Conservation (phyloP, 1,284 basidiomycete genomes). For the Ceratobasidium sp. region DNA sequence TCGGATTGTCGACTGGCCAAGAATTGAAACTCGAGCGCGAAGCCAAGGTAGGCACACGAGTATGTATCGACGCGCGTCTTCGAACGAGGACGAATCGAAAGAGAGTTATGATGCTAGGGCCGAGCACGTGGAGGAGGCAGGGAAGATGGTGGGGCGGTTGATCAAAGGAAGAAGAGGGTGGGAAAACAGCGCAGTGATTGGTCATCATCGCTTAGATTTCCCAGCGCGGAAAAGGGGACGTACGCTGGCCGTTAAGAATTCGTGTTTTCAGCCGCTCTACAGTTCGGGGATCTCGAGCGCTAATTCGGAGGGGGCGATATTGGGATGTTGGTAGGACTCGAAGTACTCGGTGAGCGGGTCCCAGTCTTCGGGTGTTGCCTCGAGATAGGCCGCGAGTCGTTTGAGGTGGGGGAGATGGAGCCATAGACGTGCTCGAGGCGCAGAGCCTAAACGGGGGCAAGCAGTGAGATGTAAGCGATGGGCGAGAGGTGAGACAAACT, state of each 20-base stretch:
- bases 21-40: slow-evolving; percentile 36
- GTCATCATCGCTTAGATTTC: neutral
- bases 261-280: slow-evolving; percentile 52
- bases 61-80: slow-evolving; percentile 79
- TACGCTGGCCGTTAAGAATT: slow-evolving; percentile 48
- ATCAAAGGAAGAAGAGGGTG: slow-evolving; percentile 6
- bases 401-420: slow-evolving; percentile 74
- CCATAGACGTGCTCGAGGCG: slow-evolving; percentile 77
- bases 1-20: slow-evolving; percentile 13
- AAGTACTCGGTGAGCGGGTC: slow-evolving; percentile 73
- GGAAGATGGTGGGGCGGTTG: slow-evolving; percentile 67
- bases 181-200: neutral
- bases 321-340: slow-evolving; percentile 63
- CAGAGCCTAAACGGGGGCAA: slow-evolving; percentile 61
- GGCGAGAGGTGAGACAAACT: slow-evolving; percentile 13
- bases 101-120: slow-evolving; percentile 79
- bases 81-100: slow-evolving; percentile 83
- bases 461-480: neutral
- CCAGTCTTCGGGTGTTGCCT: slow-evolving; percentile 66
- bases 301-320: slow-evolving; percentile 34
- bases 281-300: slow-evolving; percentile 41
- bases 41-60: slow-evolving; percentile 57
- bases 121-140: slow-evolving; percentile 77
- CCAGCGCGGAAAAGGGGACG: slow-evolving; percentile 20
- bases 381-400: slow-evolving; percentile 69